These are phyloP conservation scores for Penicillium bovifimosum DNA, from an alignment of 495 filamentous ascomycete genomes.

Conservation along the genomic window DNA sequence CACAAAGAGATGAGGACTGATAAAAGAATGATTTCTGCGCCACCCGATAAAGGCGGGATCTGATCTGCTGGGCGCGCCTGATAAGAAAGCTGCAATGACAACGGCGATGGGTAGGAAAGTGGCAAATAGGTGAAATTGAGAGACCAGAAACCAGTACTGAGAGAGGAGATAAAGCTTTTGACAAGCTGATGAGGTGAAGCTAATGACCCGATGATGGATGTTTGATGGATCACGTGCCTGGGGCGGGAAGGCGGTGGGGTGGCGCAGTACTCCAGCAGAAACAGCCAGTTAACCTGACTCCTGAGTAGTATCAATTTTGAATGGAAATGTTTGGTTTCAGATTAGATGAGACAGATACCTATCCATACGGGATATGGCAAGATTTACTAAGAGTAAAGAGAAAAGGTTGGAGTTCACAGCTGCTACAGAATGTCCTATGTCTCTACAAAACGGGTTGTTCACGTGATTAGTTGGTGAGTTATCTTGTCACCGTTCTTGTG, in stretches of 20 bases:
- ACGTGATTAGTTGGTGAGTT: background rate
- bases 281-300: background rate
- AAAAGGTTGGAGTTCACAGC: background rate
- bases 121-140: background rate
- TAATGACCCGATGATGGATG: conserved; percentile 3
- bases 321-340: background rate
- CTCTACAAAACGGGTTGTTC: background rate
- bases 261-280: background rate
- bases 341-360: background rate
- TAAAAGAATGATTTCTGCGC: conserved; percentile 9
- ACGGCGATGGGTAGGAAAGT: background rate
- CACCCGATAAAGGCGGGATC: conserved; percentile 10
- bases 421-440: background rate
- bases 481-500: no score
- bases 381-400: background rate
- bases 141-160: background rate
- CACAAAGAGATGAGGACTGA: conserved; percentile 1
- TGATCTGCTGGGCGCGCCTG: background rate
- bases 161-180: background rate
- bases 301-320: background rate
- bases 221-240: background rate
- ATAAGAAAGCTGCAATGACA: background rate
- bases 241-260: conserved; percentile 1
- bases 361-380: background rate
- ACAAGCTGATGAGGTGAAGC: conserved; percentile 1